Conservation (phyloP, 2,329 filamentous ascomycete genomes). For the Beauveria pseudobassiana region DNA sequence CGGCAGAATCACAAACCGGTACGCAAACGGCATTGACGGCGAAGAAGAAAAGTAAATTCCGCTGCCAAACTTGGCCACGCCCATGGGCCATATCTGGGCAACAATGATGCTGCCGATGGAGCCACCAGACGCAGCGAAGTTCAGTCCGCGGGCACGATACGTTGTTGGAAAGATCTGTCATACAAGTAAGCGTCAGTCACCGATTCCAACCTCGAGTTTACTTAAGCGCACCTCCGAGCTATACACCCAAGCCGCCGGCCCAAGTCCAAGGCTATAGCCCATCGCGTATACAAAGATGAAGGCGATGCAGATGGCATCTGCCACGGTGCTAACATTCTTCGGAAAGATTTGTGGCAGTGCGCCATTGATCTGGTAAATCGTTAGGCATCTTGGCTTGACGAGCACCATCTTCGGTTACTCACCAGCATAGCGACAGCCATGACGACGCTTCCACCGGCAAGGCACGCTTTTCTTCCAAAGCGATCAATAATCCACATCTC, state of each 20-base stretch:
- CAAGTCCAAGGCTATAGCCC: slow-evolving; percentile 51
- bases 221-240: slow-evolving; percentile 40
- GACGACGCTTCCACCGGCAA: slow-evolving; percentile 40
- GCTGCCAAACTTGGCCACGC: slow-evolving; percentile 40
- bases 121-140: slow-evolving; percentile 45
- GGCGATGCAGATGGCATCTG: slow-evolving; percentile 44
- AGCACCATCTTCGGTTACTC: slow-evolving; percentile 15
- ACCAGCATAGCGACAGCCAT: slow-evolving; percentile 49
- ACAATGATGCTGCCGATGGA: slow-evolving; percentile 49
- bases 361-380: slow-evolving; percentile 40
- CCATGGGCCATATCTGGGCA: slow-evolving; percentile 48
- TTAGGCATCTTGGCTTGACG: background rate
- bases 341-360: slow-evolving; percentile 44
- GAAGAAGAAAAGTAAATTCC: slow-evolving; percentile 53
- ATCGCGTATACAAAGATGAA: slow-evolving; percentile 53
- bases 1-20: slow-evolving; percentile 25
- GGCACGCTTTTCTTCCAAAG: slow-evolving; percentile 40
- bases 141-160: slow-evolving; percentile 48
- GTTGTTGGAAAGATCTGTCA: slow-evolving; percentile 49
- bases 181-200: background rate
- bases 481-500: slow-evolving; percentile 51
- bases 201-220: background rate
- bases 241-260: slow-evolving; percentile 51
- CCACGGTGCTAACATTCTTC: slow-evolving; percentile 36
- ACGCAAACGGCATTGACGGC: slow-evolving; percentile 40